Evolutionary conservation across 1,139 yeast species (phyloP).

Genomic region (Protomyces pachydermus): DNA sequence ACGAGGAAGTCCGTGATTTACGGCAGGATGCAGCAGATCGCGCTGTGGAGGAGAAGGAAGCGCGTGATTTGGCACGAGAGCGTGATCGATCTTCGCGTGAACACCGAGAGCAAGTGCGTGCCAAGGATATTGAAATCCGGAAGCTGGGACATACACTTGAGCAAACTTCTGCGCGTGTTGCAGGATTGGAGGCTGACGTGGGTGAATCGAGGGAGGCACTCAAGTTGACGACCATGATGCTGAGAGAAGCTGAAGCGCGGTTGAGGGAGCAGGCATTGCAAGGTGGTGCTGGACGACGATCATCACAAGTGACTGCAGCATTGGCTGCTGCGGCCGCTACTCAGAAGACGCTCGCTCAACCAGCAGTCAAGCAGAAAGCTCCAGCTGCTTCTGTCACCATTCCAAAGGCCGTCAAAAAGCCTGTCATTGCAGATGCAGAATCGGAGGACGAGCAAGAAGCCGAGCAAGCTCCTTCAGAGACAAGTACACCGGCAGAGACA

Average conservation of each 20-base stretch:
- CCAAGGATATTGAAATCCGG: conserved; percentile 13
- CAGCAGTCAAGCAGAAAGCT: neutral
- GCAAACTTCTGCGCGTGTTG: conserved; percentile 7
- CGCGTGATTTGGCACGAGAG: conserved; percentile 10
- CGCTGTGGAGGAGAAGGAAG: conserved; percentile 7
- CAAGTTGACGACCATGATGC: neutral
- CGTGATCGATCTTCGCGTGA: conserved; percentile 11
- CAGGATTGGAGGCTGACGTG: conserved; percentile 1
- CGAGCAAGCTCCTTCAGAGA: neutral
- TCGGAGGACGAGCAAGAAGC: neutral
- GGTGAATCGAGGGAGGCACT: conserved; percentile 7
- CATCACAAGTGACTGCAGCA: neutral
- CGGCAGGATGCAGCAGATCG: conserved; percentile 18
- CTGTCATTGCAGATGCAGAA: neutral
- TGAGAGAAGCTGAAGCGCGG: conserved; percentile 19
- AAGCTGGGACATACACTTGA: conserved; percentile 13
- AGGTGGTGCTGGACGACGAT: neutral
- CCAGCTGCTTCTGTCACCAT: neutral
- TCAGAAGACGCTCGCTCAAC: neutral
- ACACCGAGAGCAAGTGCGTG: conserved; percentile 13
- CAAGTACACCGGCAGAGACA: conserved; percentile 1
- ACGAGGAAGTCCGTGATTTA: conserved; percentile 13
- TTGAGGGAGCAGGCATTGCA: conserved; percentile 1
- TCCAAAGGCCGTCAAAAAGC: neutral
- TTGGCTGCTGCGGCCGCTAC: neutral